phyloP scores from a whole-genome alignment of 768 basidiomycete species.

The Strobilomyces confusus region DNA sequence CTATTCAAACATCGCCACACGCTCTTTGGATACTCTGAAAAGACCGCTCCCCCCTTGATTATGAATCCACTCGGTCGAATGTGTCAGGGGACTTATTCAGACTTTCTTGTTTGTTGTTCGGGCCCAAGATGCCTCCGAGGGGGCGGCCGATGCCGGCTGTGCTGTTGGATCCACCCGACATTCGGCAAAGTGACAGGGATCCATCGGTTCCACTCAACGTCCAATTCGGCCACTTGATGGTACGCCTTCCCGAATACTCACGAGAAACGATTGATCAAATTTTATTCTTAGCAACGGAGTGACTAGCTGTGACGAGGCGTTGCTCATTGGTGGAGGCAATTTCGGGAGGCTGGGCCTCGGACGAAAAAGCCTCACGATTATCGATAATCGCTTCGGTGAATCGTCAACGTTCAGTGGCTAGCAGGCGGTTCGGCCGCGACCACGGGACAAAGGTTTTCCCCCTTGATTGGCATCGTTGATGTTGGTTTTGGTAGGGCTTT shows the following conservation, averaged over 20 bases:
- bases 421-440: not conserved
- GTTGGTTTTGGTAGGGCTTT: not conserved
- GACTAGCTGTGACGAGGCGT: not conserved
- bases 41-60: slow-evolving; percentile 10
- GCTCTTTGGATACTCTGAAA: not conserved
- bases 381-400: not conserved
- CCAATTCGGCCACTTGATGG: not conserved
- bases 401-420: not conserved
- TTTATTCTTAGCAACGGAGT: not conserved
- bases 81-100: not conserved
- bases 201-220: not conserved
- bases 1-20: not conserved
- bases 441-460: not conserved
- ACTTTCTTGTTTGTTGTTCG: slow-evolving; percentile 1
- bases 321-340: slow-evolving; percentile 1
- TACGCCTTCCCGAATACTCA: not conserved
- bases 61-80: slow-evolving; percentile 3
- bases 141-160: slow-evolving; percentile 14
- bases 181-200: slow-evolving; percentile 7
- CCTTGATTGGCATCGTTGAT: slow-evolving; percentile 3
- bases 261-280: not conserved
- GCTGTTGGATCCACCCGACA: slow-evolving; percentile 4
- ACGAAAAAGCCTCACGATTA: not conserved
- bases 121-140: slow-evolving; percentile 7
- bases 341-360: slow-evolving; percentile 2